Evolutionary conservation across 257 asterid species (phyloP), one percentile per base, ranked within the genome.

Genomic region (Striga asiatica): DNA sequence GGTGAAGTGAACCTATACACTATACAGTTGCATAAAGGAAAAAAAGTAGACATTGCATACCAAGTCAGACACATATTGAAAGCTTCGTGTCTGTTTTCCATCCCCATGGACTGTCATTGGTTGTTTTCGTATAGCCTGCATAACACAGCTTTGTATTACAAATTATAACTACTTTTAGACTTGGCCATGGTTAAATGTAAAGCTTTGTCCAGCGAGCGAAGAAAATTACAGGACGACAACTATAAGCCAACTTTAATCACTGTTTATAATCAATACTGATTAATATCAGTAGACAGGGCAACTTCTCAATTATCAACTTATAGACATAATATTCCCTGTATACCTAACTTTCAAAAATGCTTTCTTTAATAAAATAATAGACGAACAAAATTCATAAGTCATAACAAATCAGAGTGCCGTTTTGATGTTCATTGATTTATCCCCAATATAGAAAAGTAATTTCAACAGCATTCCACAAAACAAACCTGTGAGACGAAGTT

Each of bases 401-500:
- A n/a, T n/a, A n/a, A n/a, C n/a, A n/a, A n/a, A n/a, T n/a, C n/a
- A n/a, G n/a, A n/a, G n/a, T n/a, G n/a, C n/a, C n/a, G n/a, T n/a
- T n/a, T n/a, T n/a, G n/a, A n/a, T n/a, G n/a, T n/a, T n/a, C 2
- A 9, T 8, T 46, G 29, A 19, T 21, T 9, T 43, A 43, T 43
- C 50, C 31, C 53, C 37, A 66, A 27, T 9, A 29, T 8, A 49
- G 61, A 19, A 38, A 18, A 16, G 7, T 27, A 51, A 51, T 25
- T 43, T 24, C 16, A 47, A 23, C 17, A 41, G 7, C 18, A 14
- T 13, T 16, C 22, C 23, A 56, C 38, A 18, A 48, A 48, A 69
- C 77, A 65, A 71, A 89, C 98, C 98, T 89, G 98, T 8, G 98
- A 71, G 62, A 89, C 95, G 45, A 89, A 89, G 81, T 89, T 89